These are phyloP conservation scores for Colletotrichum spaethianum DNA, from an alignment of 2,329 filamentous ascomycete species.

Conservation along the genomic window DNA sequence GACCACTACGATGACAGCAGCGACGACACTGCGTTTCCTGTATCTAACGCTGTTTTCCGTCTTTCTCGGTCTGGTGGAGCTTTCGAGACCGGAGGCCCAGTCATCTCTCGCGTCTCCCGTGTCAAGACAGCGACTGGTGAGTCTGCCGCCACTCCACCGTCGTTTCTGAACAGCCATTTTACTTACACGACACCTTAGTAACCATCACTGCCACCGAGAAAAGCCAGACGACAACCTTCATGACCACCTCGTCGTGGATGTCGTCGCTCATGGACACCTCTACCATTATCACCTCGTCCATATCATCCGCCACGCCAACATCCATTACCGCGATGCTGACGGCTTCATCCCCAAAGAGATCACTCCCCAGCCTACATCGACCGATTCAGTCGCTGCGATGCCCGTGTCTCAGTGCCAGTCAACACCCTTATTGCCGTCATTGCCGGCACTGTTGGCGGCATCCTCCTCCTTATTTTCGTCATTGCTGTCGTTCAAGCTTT, in stretches of 20 bases:
- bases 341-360: not conserved
- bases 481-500: slow-evolving; percentile 6
- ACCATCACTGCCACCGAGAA: not conserved
- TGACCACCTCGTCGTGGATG: not conserved
- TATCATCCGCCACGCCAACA: not conserved
- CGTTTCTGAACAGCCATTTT: not conserved
- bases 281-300: not conserved
- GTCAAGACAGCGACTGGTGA: slow-evolving; percentile 15
- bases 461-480: not conserved
- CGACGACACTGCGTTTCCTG: not conserved
- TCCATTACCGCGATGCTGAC: not conserved
- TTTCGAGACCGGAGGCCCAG: slow-evolving; percentile 1
- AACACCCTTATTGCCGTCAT: slow-evolving; percentile 6
- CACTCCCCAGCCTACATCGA: not conserved
- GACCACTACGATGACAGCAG: not conserved
- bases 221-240: not conserved
- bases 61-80: not conserved
- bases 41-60: not conserved
- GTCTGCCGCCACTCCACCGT: not conserved
- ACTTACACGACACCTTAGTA: not conserved
- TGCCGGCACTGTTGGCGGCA: not conserved
- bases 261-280: no score
- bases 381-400: not conserved
- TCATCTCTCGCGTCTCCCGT: not conserved
- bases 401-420: not conserved